Conservation (phyloP, 495 filamentous ascomycete species). For the Evansstolkia leycettana region DNA sequence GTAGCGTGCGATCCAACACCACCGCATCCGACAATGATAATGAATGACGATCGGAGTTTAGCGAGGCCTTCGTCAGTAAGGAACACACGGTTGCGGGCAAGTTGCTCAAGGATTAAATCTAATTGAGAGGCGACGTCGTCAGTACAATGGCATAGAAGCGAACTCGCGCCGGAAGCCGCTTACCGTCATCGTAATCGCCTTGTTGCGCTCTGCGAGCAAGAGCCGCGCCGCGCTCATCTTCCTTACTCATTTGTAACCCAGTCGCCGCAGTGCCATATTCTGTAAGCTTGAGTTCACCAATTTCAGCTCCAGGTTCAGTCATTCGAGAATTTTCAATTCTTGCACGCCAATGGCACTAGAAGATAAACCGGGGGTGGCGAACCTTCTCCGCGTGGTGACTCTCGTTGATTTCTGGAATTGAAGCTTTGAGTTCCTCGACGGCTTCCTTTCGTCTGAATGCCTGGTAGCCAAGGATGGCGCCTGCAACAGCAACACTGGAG, state of each 20-base stretch:
- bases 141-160: background rate
- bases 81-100: constrained; percentile 90
- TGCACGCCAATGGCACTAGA: background rate
- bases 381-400: constrained; percentile 30
- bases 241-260: constrained; percentile 43
- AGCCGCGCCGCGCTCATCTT: constrained; percentile 64
- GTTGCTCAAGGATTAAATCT: constrained; percentile 91
- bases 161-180: background rate
- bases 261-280: constrained; percentile 57
- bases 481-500: constrained; percentile 63
- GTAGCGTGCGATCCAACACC: constrained; percentile 90
- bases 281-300: constrained; percentile 48
- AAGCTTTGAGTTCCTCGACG: constrained; percentile 56
- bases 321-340: constrained; percentile 1
- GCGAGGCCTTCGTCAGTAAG: constrained; percentile 68
- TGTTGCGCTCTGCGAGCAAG: constrained; percentile 69
- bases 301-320: constrained; percentile 1
- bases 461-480: constrained; percentile 61
- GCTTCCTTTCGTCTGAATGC: constrained; percentile 47
- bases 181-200: constrained; percentile 88
- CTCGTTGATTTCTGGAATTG: constrained; percentile 47
- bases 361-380: constrained; percentile 1
- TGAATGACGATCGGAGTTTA: constrained; percentile 66
- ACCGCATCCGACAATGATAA: constrained; percentile 85
- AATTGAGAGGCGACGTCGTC: background rate